Evolutionary conservation across 2,329 filamentous ascomycete genomes (phyloP).

Genomic region (Xylaria hypoxylon): DNA sequence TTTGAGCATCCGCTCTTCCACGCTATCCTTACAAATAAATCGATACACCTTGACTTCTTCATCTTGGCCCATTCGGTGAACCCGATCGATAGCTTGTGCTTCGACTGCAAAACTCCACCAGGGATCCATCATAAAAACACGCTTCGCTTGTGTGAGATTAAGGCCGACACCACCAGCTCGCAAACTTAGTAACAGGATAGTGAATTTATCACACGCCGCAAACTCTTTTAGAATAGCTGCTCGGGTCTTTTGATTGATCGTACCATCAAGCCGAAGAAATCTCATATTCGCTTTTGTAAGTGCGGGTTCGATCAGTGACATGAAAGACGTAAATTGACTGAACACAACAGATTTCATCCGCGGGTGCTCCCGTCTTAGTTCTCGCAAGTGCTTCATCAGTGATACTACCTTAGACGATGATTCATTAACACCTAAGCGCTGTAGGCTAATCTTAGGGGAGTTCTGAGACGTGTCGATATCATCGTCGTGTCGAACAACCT

Average conservation of each 20-base stretch:
- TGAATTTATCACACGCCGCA: slow-evolving; percentile 68
- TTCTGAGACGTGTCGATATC: slow-evolving; percentile 48
- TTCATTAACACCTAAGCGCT: slow-evolving; percentile 69
- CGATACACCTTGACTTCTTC: slow-evolving; percentile 85
- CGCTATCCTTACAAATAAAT: slow-evolving; percentile 90
- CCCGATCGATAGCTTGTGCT: slow-evolving; percentile 95
- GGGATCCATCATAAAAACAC: slow-evolving; percentile 99
- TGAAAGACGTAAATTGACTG: slow-evolving; percentile 96
- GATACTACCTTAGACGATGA: slow-evolving; percentile 91
- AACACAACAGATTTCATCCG: slow-evolving; percentile 91
- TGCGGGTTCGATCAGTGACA: slow-evolving; percentile 88
- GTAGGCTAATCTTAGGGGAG: slow-evolving; percentile 67
- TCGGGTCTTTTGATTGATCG: slow-evolving; percentile 86
- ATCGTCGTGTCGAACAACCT: slow-evolving; percentile 85
- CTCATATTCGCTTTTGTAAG: slow-evolving; percentile 77
- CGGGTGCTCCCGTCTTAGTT: slow-evolving; percentile 73
- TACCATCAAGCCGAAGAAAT: slow-evolving; percentile 90
- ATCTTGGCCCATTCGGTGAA: slow-evolving; percentile 96
- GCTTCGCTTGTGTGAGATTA: slow-evolving; percentile 87
- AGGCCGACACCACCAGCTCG: slow-evolving; percentile 93
- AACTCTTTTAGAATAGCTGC: slow-evolving; percentile 84
- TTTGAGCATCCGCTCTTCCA: slow-evolving; percentile 93
- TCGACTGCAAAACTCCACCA: slow-evolving; percentile 99
- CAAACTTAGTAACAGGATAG: slow-evolving; percentile 84
- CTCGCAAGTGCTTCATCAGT: slow-evolving; percentile 79